Base-by-base conservation (phyloP, 768 basidiomycete species). In the Lactarius hengduanensis region DNA sequence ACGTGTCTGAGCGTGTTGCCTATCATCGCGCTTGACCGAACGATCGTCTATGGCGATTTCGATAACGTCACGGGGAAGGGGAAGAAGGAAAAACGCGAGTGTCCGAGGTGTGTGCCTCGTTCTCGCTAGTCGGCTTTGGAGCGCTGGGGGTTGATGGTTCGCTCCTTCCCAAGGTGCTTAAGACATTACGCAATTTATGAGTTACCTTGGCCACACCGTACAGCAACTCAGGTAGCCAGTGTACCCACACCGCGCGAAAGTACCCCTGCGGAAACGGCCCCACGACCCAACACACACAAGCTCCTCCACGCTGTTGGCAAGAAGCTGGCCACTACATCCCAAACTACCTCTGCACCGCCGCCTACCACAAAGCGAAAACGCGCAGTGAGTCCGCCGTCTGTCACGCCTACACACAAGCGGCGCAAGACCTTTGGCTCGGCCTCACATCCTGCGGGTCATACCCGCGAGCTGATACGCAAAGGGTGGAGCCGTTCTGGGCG, bases 171-270 rank as follows among this genome's bases (percentile, higher is more conserved):
- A 72, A 92, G 91, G 65, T 93, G 91, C 74, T 81, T 92, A 76
- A 88, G 91, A 22, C 91, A 93, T 75, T 83, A 80, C 71, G 90
- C 88, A 13, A 93, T 93, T 64, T 93, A 92, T 76, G 82, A 81
- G 2, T 79, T 82, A 62, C 75, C 82, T 2, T 93, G 91, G 91
- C 91, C 91, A 26, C 78, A 80, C 58, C 88, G 91, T 62, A 72
- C 83, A 45, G 77, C 80, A 41, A 82, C 82, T 57, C 83, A 84
- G 18, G 72, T 77, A 6, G 71, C 78, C 43, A 79, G 71, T 68
- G 74, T 84, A 43, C 76, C 79, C 16, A 79, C 81, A 18, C 83
- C 84, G 15, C 76, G 77, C 3, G 82, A 84, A 68, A 79, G 74
- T 43, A 69, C 74, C n/a, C 70, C 72, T 20, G 66, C 72, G 45